Conservation (phyloP, 371 early-diverging fungal species). For the Parasitella parasitica region DNA sequence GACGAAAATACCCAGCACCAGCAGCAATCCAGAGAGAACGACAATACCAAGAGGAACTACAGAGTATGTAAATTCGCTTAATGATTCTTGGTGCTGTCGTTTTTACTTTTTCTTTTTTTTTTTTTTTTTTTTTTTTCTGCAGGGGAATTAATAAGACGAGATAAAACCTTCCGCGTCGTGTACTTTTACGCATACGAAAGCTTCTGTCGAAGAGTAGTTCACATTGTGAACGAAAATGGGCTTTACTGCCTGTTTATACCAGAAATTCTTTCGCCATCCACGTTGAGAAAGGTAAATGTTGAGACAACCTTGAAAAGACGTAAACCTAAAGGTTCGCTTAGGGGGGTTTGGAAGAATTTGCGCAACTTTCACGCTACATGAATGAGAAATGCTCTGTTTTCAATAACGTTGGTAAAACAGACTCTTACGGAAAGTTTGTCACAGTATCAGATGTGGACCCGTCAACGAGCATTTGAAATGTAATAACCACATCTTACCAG, state of each 20-base stretch:
- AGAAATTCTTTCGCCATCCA: background rate
- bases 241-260: background rate
- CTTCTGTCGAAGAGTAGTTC: background rate
- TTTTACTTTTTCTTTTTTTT: too few species aligned
- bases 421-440: too few species aligned
- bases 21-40: background rate
- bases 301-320: too few species aligned
- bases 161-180: background rate
- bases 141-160: background rate
- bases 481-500: too few species aligned
- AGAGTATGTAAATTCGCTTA: background rate
- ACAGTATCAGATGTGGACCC: too few species aligned
- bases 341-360: too few species aligned
- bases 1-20: background rate
- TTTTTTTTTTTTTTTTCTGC: background rate
- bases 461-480: too few species aligned
- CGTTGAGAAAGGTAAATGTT: background rate
- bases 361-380: too few species aligned
- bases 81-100: too few species aligned
- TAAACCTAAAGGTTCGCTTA: too few species aligned
- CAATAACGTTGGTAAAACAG: too few species aligned
- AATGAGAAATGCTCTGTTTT: too few species aligned
- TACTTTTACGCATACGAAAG: background rate
- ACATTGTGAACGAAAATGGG: background rate
- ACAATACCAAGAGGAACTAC: background rate